Base-by-base conservation (phyloP, 2,329 filamentous ascomycete genomes). In the Raffaelea ambrosiae region DNA sequence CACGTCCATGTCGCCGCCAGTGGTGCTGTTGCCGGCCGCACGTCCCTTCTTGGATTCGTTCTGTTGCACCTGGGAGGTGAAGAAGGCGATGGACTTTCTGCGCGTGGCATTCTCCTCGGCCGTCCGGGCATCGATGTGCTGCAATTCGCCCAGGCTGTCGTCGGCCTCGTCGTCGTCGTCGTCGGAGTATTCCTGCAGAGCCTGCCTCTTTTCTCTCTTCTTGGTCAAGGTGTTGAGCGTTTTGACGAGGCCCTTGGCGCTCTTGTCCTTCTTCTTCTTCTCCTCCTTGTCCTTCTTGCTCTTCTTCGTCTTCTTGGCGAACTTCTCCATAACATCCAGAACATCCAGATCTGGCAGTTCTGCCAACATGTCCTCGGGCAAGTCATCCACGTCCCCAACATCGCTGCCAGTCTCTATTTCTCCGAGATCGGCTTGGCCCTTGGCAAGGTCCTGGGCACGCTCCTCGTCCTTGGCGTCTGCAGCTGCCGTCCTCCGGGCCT, bases 31-130 rank as follows among this genome's bases (percentile, higher is more conserved):
- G 36, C 84, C 84, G 29, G 74, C 80, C 5, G 82, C 80, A 48
- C 87, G 87, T 63, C 88, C 90, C 69, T 88, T 95, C 7, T 29
- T 29, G 26, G 48, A 88, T 82, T n/a, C n/a, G 68, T 96, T 97
- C 64, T 97, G 91, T 23, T 87, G 85, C 55, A 98, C 93, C 63
- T 98, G 93, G 3, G 90, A 95, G 3, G 94, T 97, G 76, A 98
- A 98, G 74, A 98, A 98, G 53, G 89, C 86, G 49, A 98, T 77
- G 54, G 81, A 88, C 73, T 94, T 95, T 74, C 93, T 95, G 65
- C 86, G 86, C 51, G 81, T 79, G 0, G 84, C 86, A 68, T 98
- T 98, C 59, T 95, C 88, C 39, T 86, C 86, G 1, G 88, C 84
- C 51, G 91, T 82, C 52, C 82, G 77, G 11, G 83, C 81, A 47